Evolutionary conservation across 1,284 basidiomycete genomes (phyloP), one percentile per base, ranked within the genome.

Genomic region (Neonothopanus nambi): DNA sequence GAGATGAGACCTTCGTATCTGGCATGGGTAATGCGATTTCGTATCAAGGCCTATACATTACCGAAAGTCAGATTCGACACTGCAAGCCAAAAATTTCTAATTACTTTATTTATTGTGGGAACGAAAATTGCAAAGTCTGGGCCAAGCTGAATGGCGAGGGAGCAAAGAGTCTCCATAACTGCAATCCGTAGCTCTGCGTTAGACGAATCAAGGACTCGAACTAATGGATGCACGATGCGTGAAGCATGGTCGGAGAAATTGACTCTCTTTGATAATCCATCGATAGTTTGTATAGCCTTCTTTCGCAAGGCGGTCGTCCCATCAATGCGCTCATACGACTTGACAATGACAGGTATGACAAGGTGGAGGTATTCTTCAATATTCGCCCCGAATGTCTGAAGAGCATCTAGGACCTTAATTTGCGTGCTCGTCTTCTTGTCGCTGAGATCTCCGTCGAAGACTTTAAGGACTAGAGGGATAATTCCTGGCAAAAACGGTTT

Each of bases 241-340:
- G 95, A 97, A 7, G 96, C 95, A 64, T 99, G 95, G 66, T 99
- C 97, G n/a, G 93, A 95, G 67, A 99, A 98, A 72, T 99, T 98
- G 63, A 99, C 94, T 59, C 96, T 87, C 59, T 89, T 83, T 13
- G 94, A 95, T 17, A 99, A 75, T 26, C 92, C 91, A 41, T 95
- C 95, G 17, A 98, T 91, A 0, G 94, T 96, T 58, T 91, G 84
- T 45, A 99, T 90, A 0, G 96, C 95, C 43, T 88, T 84, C 69
- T 93, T 94, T 40, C 96, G 87, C 43, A 99, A 74, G 26, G 83
- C 74, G 1, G 83, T 80, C 1, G 88, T 81, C 1, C 85, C 89
- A 61, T 95, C 93, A 0, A 82, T 72, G 45, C 92, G 81, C 70
- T 99, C 97, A 61, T 95, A 95, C 3, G 93, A 87, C 65, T 87